Base-by-base conservation (phyloP, 1,284 basidiomycete genomes). In the Leccinum ambiguum region DNA sequence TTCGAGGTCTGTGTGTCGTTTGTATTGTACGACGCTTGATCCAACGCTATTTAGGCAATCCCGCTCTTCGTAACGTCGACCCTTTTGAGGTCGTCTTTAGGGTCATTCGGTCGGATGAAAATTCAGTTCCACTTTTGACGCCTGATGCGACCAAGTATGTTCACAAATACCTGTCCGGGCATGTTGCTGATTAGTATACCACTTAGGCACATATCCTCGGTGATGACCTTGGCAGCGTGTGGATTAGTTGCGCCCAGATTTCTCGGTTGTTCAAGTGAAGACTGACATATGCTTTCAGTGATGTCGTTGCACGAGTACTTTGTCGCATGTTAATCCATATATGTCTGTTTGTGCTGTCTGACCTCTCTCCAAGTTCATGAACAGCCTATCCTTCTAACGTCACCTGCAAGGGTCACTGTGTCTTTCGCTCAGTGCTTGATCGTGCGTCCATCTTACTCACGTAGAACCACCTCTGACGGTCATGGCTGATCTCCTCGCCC, bases 21-120 rank as follows among this genome's bases (percentile, higher is more conserved):
- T 26, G 26, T 26, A 26, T 13, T 6, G 30, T 26, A 21, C 61
- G 16, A 62, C 43, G n/a, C 39, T 41, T n/a, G 41, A 54, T n/a
- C 56, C 71, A 50, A 74, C 63, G 53, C 3, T 23, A 50, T 67
- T 18, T 71, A 94, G 92, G 96, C 96, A 21, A 96, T 98, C 63
- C 96, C 97, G 3, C 84, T 99, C 3, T 99, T 99, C 72, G 96
- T 98, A 26, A 99, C 97, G 0, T 97, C 95, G 2, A 88, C 93
- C 66, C 82, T 98, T 4, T 87, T 97, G 26, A 26, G n/a, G 92
- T 98, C n/a, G 80, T 88, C 16, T 80, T 97, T 33, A 87, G 89
- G 33, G 93, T 97, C n/a, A 85, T 97, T 26, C 85, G 92, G 16
- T 74, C 68, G 13, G 84, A 84, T 11, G 86, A 84, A 1, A 81